Conservation (phyloP, 179 eudicot species). For the Beta lomatogona region DNA sequence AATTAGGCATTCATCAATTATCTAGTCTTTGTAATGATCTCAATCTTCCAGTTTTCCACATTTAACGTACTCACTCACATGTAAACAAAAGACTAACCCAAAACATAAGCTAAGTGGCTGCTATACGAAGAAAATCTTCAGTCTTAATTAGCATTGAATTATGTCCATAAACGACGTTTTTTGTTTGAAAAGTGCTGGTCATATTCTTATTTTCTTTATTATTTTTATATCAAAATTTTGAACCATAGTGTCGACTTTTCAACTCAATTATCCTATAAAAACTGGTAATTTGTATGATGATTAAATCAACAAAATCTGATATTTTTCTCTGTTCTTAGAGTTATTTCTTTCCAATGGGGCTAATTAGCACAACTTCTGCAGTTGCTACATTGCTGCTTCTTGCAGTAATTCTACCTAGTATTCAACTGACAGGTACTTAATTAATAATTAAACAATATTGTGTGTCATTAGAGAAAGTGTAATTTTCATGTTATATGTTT, state of each 20-base stretch:
- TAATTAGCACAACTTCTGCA: neutral
- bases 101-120: neutral
- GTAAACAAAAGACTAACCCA: neutral
- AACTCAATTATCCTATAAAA: conserved; percentile 12
- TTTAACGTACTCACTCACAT: neutral
- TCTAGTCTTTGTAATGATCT: too few relatives aligned
- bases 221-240: neutral
- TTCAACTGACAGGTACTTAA: conserved; percentile 23
- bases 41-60: too few relatives aligned
- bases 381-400: conserved; percentile 5
- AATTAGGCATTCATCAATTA: too few relatives aligned
- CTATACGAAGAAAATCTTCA: neutral
- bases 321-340: too few relatives aligned
- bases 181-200: neutral
- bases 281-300: neutral
- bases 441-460: neutral
- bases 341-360: neutral
- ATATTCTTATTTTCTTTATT: neutral
- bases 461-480: neutral
- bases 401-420: neutral
- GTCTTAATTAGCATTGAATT: neutral
- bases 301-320: neutral
- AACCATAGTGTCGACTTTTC: neutral
- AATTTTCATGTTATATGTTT: too few relatives aligned
- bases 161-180: neutral